These are phyloP conservation scores for Stephania japonica DNA, from an alignment of 164 flowering plant species.

Conservation along the genomic window DNA sequence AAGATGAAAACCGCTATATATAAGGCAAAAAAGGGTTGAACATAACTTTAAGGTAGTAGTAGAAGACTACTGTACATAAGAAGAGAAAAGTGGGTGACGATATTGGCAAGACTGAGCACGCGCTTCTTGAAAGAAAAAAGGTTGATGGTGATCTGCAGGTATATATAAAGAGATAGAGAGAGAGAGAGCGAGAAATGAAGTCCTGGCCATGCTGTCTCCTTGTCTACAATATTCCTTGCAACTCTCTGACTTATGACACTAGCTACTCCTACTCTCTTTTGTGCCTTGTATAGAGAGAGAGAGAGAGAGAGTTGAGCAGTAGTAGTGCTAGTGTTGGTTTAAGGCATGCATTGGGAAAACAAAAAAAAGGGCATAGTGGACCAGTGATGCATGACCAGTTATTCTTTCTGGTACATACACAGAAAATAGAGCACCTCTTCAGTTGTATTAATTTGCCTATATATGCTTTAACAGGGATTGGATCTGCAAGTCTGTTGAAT, in stretches of 20 bases:
- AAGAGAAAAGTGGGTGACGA: neutral
- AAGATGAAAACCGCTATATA: neutral
- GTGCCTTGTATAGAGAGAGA: neutral
- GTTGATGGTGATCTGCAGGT: neutral
- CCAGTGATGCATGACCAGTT: too few relatives aligned
- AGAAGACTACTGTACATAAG: slow-evolving; percentile 1
- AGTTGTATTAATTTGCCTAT: too few relatives aligned
- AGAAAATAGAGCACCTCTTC: too few relatives aligned
- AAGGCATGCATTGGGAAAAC: too few relatives aligned
- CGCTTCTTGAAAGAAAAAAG: slow-evolving; percentile 22
- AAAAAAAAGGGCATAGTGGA: too few relatives aligned
- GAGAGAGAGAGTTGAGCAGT: neutral
- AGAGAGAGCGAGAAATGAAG: neutral
- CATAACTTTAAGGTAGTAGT: neutral
- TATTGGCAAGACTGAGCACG: slow-evolving; percentile 24
- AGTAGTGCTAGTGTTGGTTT: neutral
- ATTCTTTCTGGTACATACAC: too few relatives aligned
- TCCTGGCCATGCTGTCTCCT: slow-evolving; percentile 42
- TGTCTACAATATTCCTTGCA: slow-evolving; percentile 49
- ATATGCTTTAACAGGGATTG: neutral
- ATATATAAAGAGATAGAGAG: too few relatives aligned
- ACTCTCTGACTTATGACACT: slow-evolving; percentile 14
- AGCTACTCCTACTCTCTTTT: neutral
- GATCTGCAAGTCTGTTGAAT: neutral
- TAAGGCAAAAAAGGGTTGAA: neutral